Evolutionary conservation across 129 eudicot genomes (phyloP), one percentile per base, ranked within the genome.

Genomic region (Artemisia tridentata): DNA sequence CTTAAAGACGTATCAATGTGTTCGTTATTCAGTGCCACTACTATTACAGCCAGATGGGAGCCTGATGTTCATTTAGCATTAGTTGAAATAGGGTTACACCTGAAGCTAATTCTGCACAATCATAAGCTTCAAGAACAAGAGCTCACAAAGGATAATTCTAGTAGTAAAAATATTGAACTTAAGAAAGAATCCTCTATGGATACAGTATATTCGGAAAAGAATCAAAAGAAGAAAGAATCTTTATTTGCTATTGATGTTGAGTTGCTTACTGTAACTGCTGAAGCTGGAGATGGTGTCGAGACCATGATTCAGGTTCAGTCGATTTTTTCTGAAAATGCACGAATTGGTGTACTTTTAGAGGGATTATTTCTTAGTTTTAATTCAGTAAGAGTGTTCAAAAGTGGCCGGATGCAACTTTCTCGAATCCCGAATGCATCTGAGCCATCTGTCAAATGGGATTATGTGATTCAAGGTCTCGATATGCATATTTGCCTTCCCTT

Each of bases 201-300:
- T 58, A 21, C 85, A 14, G 52, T 62, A 72, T 71, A 73, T 50
- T 18, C 50, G 27, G 87, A 83, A 65, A 90, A 84, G 53, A 80
- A 67, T 61, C 75, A 75, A 31, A 92, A 84, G 85, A 91, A 88
- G 68, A 82, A 72, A 65, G 95, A 88, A 84, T 88, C 98, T 67
- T 76, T 92, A 53, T 88, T 88, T 74, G 98, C 96, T 60, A 61
- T 92, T 68, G 96, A 92, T 88, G 88, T 92, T 53, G 98, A 88
- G 78, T 83, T 86, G 89, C 91, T 92, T 59, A 84, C 81, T 55
- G 69, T 92, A 49, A 86, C 86, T 71, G 96, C 96, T 10, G 96
- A 88, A 86, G 95, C 76, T 68, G 98, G 98, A 58, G 98, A 92
- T 75, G 98, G 98, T 18, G 98, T 92, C 72, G 98, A 92, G 65